These are phyloP conservation scores for Entomortierella lignicola DNA, from an alignment of 192 early-diverging fungal species.

Conservation along the genomic window DNA sequence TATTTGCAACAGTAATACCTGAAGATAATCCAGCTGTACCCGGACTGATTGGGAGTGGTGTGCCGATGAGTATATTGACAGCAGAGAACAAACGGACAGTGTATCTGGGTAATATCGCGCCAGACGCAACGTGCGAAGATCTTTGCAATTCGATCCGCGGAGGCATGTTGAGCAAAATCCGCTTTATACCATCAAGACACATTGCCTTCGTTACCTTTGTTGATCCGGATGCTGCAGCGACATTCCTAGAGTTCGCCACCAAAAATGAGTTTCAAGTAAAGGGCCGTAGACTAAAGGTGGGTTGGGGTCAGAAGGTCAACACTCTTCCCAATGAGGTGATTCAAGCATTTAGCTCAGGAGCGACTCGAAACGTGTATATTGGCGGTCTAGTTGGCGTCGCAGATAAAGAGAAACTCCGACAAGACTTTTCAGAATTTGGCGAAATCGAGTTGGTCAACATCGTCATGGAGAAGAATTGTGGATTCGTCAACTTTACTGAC, in stretches of 20 bases:
- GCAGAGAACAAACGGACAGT: constrained; percentile 77
- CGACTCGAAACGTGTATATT: constrained; percentile 87
- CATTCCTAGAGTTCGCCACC: constrained; percentile 69
- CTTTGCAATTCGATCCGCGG: constrained; percentile 90
- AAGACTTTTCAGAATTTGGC: constrained; percentile 86
- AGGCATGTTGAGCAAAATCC: constrained; percentile 83
- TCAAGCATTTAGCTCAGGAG: constrained; percentile 68
- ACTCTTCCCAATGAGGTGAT: constrained; percentile 64
- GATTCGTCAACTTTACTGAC: constrained; percentile 88
- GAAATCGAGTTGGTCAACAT: constrained; percentile 90
- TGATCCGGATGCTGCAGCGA: constrained; percentile 72
- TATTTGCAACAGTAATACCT: constrained; percentile 11
- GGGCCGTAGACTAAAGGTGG: constrained; percentile 79
- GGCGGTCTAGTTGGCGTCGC: constrained; percentile 73
- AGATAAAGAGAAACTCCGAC: constrained; percentile 73
- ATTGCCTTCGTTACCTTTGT: constrained; percentile 88
- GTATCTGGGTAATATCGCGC: constrained; percentile 84
- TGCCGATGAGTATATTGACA: constrained; percentile 21
- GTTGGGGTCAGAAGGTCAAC: constrained; percentile 80
- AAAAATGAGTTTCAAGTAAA: constrained; percentile 76
- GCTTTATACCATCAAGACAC: constrained; percentile 79
- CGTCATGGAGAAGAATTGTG: constrained; percentile 84
- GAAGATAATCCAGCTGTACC: constrained; percentile 20
- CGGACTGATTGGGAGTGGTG: constrained; percentile 4
- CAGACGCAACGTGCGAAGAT: constrained; percentile 83